Evolutionary conservation across 257 asterid species (phyloP), one percentile per base, ranked within the genome.

Genomic region (Ilex asprella): DNA sequence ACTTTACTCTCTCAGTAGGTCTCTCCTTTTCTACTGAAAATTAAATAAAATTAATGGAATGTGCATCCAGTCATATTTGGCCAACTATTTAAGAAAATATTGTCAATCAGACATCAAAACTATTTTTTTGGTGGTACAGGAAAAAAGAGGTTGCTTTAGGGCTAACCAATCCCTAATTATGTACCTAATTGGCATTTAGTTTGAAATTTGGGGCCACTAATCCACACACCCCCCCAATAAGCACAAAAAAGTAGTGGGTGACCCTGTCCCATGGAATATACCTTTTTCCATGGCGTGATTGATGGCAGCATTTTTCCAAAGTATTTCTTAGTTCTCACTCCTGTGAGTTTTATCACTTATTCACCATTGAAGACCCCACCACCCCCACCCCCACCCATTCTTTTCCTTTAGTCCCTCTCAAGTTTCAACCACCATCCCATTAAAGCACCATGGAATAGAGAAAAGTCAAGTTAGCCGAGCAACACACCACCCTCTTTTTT

Each of bases 261-360:
- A 51, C 46, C 61, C 63, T 21, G 27, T 21, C 27, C 5, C 8
- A 53, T 58, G 61, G 62, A 35, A 47, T 46, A 21, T 31, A 44
- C 12, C 58, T 71, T 70, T 62, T 55, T 43, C 63, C 64, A 52
- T 10, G 31, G 71, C 78, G 68, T 76, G 78, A 76, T 73, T 73
- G 71, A 72, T 62, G 82, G 68, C 63, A 59, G 13, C 27, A 66
- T 59, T 61, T 49, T 29, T 62, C 10, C 52, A 29, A n/a, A 50
- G 56, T 65, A 47, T 77, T 73, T 67, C 79, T 70, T 73, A 63
- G 53, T 67, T 56, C 71, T 64, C 60, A 70, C 77, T 70, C 77
- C 52, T 41, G 30, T 32, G 62, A 29, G 59, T 30, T 59, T 30
- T 32, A 35, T 35, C 41, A 35, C 41, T 0, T 2, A 8, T 58